A percentile compares a stretch with the other conserved stretches of the same genome.
phyloP scores from a whole-genome alignment of 345 rosid species.

The Syzygium jambos region DNA sequence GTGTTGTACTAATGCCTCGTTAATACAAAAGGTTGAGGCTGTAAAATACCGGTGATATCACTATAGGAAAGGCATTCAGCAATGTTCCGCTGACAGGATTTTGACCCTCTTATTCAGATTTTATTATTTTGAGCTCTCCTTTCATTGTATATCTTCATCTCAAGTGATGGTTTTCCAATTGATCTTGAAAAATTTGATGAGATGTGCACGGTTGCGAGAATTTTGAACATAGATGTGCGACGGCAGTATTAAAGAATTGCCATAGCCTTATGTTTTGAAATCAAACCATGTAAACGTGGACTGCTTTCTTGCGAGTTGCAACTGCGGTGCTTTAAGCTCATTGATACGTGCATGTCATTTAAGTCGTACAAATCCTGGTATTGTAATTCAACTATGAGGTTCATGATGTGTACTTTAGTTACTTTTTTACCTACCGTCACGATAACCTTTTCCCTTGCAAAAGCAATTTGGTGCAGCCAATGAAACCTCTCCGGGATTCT shows the following conservation, averaged over 20 bases:
- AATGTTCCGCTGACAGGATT: neutral
- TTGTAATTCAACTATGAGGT: neutral
- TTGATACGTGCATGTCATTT: neutral
- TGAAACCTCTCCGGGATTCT: neutral
- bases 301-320: neutral
- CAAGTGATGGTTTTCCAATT: neutral
- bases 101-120: neutral
- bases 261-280: neutral
- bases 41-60: neutral
- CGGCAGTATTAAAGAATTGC: neutral
- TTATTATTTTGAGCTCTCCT: neutral
- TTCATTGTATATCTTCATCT: neutral
- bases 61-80: neutral
- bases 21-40: neutral
- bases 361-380: neutral
- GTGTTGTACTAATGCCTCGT: neutral
- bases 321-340: neutral
- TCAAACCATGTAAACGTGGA: neutral
- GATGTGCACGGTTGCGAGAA: neutral
- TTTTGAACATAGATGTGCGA: neutral
- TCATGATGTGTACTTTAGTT: neutral
- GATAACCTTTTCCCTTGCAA: neutral
- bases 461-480: neutral
- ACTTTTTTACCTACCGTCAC: neutral
- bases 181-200: neutral